These are phyloP conservation scores for Colletotrichum sp. DNA, from an alignment of 2,329 filamentous ascomycete genomes.

Conservation along the genomic window DNA sequence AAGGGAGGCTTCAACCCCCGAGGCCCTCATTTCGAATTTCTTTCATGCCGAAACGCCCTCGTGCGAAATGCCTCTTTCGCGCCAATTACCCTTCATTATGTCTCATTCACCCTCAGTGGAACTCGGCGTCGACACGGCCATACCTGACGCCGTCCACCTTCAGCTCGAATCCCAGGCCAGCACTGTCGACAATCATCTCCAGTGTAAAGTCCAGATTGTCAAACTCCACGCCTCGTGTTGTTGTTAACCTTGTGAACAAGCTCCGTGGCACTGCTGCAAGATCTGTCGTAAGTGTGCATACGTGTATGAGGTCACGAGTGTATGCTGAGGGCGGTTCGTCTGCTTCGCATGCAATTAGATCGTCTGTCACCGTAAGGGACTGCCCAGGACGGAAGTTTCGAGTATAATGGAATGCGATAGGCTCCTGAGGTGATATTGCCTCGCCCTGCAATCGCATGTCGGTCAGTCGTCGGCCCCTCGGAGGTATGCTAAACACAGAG, in stretches of 20 bases:
- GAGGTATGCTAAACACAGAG: neutral
- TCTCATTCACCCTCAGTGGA: slow-evolving; percentile 56
- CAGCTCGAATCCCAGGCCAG: slow-evolving; percentile 77
- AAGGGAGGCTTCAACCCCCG: neutral
- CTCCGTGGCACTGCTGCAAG: slow-evolving; percentile 75
- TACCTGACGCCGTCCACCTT: slow-evolving; percentile 81
- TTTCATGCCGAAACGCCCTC: neutral
- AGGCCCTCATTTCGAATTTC: neutral
- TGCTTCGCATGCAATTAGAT: slow-evolving; percentile 76
- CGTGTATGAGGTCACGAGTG: slow-evolving; percentile 68
- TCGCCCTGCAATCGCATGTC: slow-evolving; percentile 59
- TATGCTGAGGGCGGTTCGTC: slow-evolving; percentile 69
- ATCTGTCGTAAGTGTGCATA: slow-evolving; percentile 83
- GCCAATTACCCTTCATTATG: neutral
- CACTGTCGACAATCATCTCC: slow-evolving; percentile 83
- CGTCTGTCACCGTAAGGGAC: slow-evolving; percentile 78
- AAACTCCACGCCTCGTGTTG: slow-evolving; percentile 80
- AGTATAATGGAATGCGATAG: slow-evolving; percentile 85
- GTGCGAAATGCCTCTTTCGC: neutral
- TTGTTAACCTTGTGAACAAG: slow-evolving; percentile 77
- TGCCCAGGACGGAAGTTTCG: slow-evolving; percentile 83
- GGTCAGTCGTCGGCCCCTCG: neutral
- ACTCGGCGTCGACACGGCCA: slow-evolving; percentile 78
- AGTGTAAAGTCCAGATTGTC: slow-evolving; percentile 83
- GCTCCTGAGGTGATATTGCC: slow-evolving; percentile 73